Conservation (phyloP, 2,329 filamentous ascomycete genomes). For the Xylogone sp. region DNA sequence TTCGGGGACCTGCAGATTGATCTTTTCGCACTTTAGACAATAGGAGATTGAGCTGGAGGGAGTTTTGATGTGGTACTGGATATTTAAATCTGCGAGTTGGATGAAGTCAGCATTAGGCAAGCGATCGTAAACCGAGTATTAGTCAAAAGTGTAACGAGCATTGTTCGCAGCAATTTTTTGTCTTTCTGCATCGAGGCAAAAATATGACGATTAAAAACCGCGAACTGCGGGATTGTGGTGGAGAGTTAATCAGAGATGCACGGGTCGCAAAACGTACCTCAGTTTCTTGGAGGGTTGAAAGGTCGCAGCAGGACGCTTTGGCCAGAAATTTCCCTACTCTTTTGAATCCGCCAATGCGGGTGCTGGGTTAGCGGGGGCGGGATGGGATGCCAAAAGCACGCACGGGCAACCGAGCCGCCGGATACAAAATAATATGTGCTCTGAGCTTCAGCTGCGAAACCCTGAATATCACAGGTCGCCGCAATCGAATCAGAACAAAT, state of each 20-base stretch:
- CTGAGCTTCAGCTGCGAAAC: background rate
- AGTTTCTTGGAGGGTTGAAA: background rate
- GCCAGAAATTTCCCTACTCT: conserved; percentile 18
- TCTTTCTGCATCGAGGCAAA: too few species aligned
- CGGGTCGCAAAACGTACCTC: conserved; percentile 8
- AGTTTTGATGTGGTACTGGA: too few species aligned
- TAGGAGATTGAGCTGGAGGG: too few species aligned
- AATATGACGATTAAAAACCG: too few species aligned
- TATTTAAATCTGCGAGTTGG: conserved; percentile 8
- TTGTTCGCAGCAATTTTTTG: too few species aligned
- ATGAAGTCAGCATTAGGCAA: background rate
- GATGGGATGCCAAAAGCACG: conserved; percentile 19
- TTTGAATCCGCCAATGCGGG: conserved; percentile 24
- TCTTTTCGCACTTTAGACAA: too few species aligned
- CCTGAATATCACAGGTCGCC: background rate
- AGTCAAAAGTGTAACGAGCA: too few species aligned
- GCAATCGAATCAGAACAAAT: background rate
- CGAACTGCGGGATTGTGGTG: too few species aligned
- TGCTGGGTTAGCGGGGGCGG: conserved; percentile 18
- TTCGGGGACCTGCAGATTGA: conserved; percentile 16
- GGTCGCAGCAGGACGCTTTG: conserved; percentile 6
- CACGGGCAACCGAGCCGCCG: conserved; percentile 23
- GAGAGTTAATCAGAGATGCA: too few species aligned
- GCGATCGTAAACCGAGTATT: too few species aligned
- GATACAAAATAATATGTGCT: conserved; percentile 7